These are phyloP conservation scores for Setaria italica DNA, from an alignment of 202 grass and related monocot genomes.

Conservation along the genomic window DNA sequence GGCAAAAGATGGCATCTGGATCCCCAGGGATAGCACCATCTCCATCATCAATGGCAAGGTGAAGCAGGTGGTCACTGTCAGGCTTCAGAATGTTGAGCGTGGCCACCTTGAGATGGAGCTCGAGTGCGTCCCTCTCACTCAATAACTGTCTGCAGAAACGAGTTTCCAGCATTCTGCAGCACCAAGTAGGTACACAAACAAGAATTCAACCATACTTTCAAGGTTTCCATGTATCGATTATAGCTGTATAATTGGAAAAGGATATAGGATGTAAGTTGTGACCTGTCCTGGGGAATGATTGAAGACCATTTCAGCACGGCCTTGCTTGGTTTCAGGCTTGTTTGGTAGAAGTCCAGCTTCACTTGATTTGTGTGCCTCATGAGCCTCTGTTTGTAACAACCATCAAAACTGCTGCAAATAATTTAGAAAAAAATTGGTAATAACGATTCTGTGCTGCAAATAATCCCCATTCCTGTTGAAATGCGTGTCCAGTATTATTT, in stretches of 20 bases:
- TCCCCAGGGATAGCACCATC: constrained; percentile 69
- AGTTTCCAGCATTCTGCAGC: neutral
- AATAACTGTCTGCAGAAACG: constrained; percentile 44
- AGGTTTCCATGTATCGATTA: constrained; percentile 10
- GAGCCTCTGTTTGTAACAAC: constrained; percentile 1
- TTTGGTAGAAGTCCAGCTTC: neutral
- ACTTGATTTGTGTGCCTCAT: neutral
- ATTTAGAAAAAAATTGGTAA: neutral
- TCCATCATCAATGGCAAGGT: constrained; percentile 66
- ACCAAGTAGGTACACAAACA: constrained; percentile 5
- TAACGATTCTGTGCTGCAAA: neutral
- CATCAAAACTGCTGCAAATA: neutral
- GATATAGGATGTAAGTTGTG: neutral
- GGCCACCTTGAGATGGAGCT: constrained; percentile 89
- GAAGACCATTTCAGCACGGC: constrained; percentile 16
- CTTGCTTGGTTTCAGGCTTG: neutral
- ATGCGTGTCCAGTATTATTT: constrained; percentile 1
- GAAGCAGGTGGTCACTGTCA: constrained; percentile 76
- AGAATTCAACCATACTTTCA: constrained; percentile 1
- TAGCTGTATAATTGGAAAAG: constrained; percentile 38
- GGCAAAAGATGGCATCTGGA: constrained; percentile 60
- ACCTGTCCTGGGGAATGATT: neutral
- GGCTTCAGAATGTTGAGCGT: constrained; percentile 91
- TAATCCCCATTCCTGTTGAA: neutral
- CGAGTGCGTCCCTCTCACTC: constrained; percentile 90